A percentile compares a stretch with the other conserved stretches of the same genome.
These are phyloP conservation scores for Ceratonia siliqua DNA, from an alignment of 306 rosid genomes.

Conservation along the genomic window DNA sequence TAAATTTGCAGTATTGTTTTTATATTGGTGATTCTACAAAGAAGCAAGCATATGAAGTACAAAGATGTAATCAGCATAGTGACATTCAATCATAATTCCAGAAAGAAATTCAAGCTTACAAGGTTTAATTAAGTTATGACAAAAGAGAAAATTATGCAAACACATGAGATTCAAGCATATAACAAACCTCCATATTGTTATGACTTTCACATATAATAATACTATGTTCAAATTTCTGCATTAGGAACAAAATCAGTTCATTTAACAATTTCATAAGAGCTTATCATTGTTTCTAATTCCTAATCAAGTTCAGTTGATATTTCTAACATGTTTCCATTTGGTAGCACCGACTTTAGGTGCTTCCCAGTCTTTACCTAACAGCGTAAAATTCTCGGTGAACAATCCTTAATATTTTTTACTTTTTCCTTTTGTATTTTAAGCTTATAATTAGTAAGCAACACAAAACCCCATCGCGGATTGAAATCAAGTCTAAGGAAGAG, in stretches of 20 bases:
- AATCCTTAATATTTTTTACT: neutral
- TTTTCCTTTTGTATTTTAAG: neutral
- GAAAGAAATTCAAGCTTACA: neutral
- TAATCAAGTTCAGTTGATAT: neutral
- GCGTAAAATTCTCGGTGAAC: neutral
- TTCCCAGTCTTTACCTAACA: neutral
- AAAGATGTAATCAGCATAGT: neutral
- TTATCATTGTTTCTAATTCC: neutral
- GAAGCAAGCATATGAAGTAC: too few relatives aligned
- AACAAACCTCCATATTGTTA: neutral
- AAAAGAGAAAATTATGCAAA: neutral
- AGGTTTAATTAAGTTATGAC: neutral
- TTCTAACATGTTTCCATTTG: neutral
- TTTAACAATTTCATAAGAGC: neutral
- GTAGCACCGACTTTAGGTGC: neutral
- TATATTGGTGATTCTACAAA: too few relatives aligned
- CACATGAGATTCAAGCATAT: slow-evolving; percentile 8
- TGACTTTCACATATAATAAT: neutral
- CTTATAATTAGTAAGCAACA: neutral
- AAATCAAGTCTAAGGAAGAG: neutral
- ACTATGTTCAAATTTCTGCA: neutral
- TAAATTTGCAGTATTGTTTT: neutral
- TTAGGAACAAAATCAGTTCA: slow-evolving; percentile 4
- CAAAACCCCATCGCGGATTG: neutral
- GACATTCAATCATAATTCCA: neutral